Evolutionary conservation across 805 yeast genomes (phyloP).

Genomic region (Kuraishia borneana): DNA sequence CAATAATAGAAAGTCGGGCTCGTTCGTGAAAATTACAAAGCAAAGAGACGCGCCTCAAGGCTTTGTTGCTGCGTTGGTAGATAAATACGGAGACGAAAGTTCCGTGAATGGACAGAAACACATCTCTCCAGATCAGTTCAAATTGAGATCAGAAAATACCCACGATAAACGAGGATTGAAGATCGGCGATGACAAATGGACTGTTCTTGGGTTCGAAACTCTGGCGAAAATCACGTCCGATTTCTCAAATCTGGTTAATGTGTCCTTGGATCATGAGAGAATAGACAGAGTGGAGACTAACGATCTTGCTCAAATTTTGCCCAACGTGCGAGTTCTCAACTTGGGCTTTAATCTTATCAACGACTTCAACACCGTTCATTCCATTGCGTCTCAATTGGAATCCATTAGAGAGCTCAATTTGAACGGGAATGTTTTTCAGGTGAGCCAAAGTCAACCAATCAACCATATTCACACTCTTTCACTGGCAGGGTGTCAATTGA

Average conservation of each 20-base stretch:
- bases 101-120: constrained; percentile 5
- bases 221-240: constrained; percentile 36
- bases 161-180: constrained; percentile 15
- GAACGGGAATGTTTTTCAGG: constrained; percentile 39
- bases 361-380: constrained; percentile 25
- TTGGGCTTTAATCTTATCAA: constrained; percentile 48
- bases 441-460: background rate
- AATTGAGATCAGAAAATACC: constrained; percentile 5
- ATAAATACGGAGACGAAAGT: constrained; percentile 32
- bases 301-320: constrained; percentile 6
- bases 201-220: constrained; percentile 52
- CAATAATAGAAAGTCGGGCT: constrained; percentile 35
- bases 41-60: constrained; percentile 11
- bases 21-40: constrained; percentile 44
- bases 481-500: constrained; percentile 7
- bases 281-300: constrained; percentile 21
- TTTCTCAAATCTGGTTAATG: constrained; percentile 28
- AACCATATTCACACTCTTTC: constrained; percentile 8
- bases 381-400: constrained; percentile 24
- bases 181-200: constrained; percentile 52
- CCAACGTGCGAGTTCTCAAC: constrained; percentile 31
- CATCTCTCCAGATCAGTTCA: background rate
- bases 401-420: constrained; percentile 30
- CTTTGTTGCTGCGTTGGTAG: constrained; percentile 38
- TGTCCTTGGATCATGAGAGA: constrained; percentile 36